Evolutionary conservation across 768 basidiomycete species (phyloP).

Genomic region (Mycena galericulata): DNA sequence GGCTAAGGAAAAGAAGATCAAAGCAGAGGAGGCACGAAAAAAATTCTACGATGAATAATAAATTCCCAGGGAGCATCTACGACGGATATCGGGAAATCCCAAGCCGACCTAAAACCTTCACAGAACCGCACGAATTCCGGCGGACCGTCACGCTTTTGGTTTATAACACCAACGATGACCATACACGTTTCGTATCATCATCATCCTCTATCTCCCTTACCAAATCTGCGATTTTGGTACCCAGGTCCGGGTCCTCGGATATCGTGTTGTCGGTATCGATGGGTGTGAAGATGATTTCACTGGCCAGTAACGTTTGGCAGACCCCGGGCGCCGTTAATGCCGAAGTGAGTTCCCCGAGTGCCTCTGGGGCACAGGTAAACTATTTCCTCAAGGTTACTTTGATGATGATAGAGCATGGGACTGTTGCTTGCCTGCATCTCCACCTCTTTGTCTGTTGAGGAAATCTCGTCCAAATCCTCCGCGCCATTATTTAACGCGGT

Average conservation of each 20-base stretch:
- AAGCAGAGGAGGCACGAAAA: constrained; percentile 69
- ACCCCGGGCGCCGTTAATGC: constrained; percentile 46
- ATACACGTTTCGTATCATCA: constrained; percentile 59
- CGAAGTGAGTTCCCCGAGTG: constrained; percentile 50
- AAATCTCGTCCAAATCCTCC: constrained; percentile 53
- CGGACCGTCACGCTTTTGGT: not conserved
- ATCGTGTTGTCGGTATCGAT: constrained; percentile 42
- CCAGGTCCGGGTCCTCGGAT: constrained; percentile 45
- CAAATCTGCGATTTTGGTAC: constrained; percentile 44
- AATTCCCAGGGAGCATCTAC: constrained; percentile 48
- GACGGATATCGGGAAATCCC: constrained; percentile 8
- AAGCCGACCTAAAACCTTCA: not conserved
- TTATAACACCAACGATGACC: constrained; percentile 51
- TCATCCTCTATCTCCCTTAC: constrained; percentile 56
- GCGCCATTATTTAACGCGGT: constrained; percentile 50
- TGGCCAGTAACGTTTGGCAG: constrained; percentile 45
- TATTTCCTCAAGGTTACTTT: constrained; percentile 28
- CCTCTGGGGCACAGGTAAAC: constrained; percentile 54
- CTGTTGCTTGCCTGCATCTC: constrained; percentile 49
- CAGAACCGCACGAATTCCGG: constrained; percentile 8
- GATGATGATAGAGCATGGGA: not conserved
- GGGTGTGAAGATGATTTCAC: constrained; percentile 59
- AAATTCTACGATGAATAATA: constrained; percentile 68
- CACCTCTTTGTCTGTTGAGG: constrained; percentile 45
- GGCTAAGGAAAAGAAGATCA: constrained; percentile 67